phyloP scores from a whole-genome alignment of 208 protist genomes.

The Wallacemonas sp. region DNA sequence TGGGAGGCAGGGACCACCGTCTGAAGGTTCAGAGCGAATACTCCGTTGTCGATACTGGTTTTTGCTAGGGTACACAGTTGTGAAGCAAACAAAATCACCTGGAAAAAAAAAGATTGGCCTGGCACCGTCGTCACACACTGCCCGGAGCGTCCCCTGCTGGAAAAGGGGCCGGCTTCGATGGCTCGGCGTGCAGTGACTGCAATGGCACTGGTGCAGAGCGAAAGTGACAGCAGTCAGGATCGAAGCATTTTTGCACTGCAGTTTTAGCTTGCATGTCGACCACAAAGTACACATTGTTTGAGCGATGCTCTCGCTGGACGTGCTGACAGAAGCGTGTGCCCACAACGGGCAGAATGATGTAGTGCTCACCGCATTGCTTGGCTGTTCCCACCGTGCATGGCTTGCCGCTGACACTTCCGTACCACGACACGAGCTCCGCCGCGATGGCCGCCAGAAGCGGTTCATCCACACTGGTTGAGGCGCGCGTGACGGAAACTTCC shows the following conservation, averaged over 20 bases:
- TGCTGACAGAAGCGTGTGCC: slow-evolving; percentile 76
- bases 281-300: slow-evolving; percentile 78
- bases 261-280: slow-evolving; percentile 34
- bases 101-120: too few species aligned
- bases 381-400: slow-evolving; percentile 26
- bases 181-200: too few species aligned
- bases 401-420: slow-evolving; percentile 15
- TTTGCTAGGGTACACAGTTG: too few species aligned
- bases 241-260: slow-evolving; percentile 82
- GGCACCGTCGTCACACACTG: too few species aligned
- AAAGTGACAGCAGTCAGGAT: slow-evolving; percentile 72
- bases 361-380: slow-evolving; percentile 16
- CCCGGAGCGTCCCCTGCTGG: too few species aligned
- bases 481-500: not conserved
- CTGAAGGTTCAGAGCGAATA: too few species aligned
- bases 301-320: slow-evolving; percentile 69
- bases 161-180: too few species aligned
- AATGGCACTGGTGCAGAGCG: slow-evolving; percentile 19
- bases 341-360: slow-evolving; percentile 37
- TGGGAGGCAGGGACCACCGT: too few species aligned
- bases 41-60: too few species aligned
- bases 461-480: not conserved
- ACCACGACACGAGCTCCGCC: slow-evolving; percentile 18
- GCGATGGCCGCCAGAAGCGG: not conserved
- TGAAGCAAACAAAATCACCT: too few species aligned